These are phyloP conservation scores for Geotrichum candidum DNA, from an alignment of 1,139 yeast species.

Conservation along the genomic window DNA sequence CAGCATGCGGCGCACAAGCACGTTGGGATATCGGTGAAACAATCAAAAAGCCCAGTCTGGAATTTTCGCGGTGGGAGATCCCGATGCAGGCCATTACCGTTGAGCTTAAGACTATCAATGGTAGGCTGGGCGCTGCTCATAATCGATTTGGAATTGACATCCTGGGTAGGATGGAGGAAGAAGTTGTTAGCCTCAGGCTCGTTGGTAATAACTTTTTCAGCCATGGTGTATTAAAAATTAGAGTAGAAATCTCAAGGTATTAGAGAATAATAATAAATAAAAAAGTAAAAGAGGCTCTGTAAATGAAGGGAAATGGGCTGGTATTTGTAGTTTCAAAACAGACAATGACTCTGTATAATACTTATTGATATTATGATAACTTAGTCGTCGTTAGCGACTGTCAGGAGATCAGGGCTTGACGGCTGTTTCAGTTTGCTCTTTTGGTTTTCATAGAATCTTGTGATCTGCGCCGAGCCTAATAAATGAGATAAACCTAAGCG, in stretches of 20 bases:
- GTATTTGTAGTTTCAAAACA: not conserved
- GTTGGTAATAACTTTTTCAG: not conserved
- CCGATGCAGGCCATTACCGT: slow-evolving; percentile 5
- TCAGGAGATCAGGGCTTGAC: not conserved
- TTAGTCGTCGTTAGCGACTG: not conserved
- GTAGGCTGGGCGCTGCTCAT: not conserved
- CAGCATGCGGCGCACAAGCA: slow-evolving; percentile 6
- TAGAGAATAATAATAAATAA: too few relatives aligned
- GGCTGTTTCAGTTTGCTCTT: not conserved
- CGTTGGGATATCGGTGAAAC: slow-evolving; percentile 8
- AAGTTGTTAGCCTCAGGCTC: not conserved
- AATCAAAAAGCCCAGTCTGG: slow-evolving; percentile 6
- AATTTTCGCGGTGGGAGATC: not conserved
- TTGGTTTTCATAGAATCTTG: not conserved
- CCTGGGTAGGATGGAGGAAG: slow-evolving; percentile 5
- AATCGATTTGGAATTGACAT: not conserved
- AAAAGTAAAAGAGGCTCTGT: too few relatives aligned
- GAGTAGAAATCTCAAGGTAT: not conserved
- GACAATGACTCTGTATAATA: too few relatives aligned
- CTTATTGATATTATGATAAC: not conserved
- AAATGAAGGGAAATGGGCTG: not conserved
- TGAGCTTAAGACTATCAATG: not conserved
- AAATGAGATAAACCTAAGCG: not conserved
- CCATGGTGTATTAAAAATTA: not conserved
- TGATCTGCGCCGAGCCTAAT: not conserved